phyloP scores from a whole-genome alignment of 352 stramenopile genomes.

The Globisporangium radiosum region DNA sequence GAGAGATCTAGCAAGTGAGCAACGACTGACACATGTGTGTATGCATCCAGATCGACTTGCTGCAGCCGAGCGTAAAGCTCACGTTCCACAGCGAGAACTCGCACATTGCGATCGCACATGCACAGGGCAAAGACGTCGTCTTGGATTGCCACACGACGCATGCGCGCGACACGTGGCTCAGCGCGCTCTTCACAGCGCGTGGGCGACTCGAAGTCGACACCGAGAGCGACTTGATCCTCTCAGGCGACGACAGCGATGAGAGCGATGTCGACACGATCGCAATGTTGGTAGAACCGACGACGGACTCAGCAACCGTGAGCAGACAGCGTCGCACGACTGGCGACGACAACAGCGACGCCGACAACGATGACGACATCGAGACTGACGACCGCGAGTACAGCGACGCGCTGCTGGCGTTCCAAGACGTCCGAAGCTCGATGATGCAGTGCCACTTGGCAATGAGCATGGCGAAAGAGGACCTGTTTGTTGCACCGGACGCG shows the following conservation, averaged over 20 bases:
- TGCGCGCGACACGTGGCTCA: constrained; percentile 57
- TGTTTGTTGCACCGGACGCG: constrained; percentile 14
- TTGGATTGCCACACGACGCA: constrained; percentile 42
- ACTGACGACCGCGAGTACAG: constrained; percentile 32
- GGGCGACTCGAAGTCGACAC: constrained; percentile 28
- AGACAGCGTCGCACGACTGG: neutral
- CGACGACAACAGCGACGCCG: neutral
- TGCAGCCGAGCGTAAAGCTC: constrained; percentile 41
- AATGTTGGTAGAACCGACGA: no score
- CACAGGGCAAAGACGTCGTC: constrained; percentile 27
- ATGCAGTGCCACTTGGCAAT: constrained; percentile 53
- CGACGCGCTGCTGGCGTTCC: constrained; percentile 46
- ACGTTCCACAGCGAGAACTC: constrained; percentile 59
- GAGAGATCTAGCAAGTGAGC: no score
- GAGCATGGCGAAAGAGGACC: constrained; percentile 22
- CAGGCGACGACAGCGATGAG: constrained; percentile 31
- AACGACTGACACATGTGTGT: neutral
- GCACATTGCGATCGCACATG: constrained; percentile 40
- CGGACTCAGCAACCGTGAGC: no score
- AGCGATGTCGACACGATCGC: constrained; percentile 2
- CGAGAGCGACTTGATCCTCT: constrained; percentile 38
- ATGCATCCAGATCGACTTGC: constrained; percentile 43
- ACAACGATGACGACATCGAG: no score
- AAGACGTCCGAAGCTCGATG: constrained; percentile 59
- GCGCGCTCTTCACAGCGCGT: constrained; percentile 44